Percentiles rank a stretch among this genome's conserved stretches.
phyloP scores from a whole-genome alignment of 2,329 filamentous ascomycete species.

The Peltaster fructicola region DNA sequence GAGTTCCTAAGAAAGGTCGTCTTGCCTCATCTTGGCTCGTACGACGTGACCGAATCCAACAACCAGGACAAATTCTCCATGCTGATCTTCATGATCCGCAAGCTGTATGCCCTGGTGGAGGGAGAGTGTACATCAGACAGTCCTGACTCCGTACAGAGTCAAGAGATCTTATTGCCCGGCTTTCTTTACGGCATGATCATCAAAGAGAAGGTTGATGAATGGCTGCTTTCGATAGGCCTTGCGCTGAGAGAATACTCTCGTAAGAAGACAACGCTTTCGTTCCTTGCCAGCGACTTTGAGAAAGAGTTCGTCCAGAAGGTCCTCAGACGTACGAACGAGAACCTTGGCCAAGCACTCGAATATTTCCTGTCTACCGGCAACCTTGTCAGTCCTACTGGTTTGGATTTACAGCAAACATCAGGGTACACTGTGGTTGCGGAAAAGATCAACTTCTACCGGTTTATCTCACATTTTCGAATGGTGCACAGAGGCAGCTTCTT shows the following conservation, averaged over 20 bases:
- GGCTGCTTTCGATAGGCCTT: slow-evolving; percentile 46
- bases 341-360: slow-evolving; percentile 69
- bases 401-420: slow-evolving; percentile 86
- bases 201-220: slow-evolving; percentile 87
- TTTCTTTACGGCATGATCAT: slow-evolving; percentile 90
- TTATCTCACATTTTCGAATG: slow-evolving; percentile 98
- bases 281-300: slow-evolving; percentile 59
- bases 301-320: slow-evolving; percentile 66
- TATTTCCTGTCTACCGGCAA: slow-evolving; percentile 97
- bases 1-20: slow-evolving; percentile 85
- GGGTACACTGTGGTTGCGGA: slow-evolving; percentile 95
- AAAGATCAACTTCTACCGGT: slow-evolving; percentile 97
- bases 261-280: slow-evolving; percentile 36
- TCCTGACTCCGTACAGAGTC: slow-evolving; percentile 88
- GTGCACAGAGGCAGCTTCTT: slow-evolving; percentile 98
- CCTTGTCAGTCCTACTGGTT: slow-evolving; percentile 70
- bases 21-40: slow-evolving; percentile 75
- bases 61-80: slow-evolving; percentile 86
- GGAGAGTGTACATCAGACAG: slow-evolving; percentile 90
- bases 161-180: slow-evolving; percentile 83
- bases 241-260: slow-evolving; percentile 34
- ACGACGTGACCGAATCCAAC: slow-evolving; percentile 66
- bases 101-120: slow-evolving; percentile 81
- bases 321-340: slow-evolving; percentile 68
- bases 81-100: slow-evolving; percentile 88